Conservation (phyloP, 1,284 basidiomycete species). For the Anthracocystis walkeri region DNA sequence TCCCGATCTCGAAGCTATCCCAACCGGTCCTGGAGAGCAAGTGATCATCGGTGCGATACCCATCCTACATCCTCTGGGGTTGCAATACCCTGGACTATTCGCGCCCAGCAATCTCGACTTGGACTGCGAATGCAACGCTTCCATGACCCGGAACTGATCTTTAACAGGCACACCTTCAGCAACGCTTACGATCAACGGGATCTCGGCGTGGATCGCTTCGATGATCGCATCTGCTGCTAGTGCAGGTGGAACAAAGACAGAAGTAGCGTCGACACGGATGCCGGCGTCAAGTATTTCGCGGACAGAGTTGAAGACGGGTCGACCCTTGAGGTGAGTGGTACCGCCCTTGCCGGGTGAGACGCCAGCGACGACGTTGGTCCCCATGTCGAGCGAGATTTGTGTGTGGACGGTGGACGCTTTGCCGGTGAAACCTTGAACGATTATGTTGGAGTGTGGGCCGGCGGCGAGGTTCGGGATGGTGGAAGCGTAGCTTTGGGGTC, state of each 20-base stretch:
- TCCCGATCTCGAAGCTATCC: conserved; percentile 55
- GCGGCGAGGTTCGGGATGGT: conserved; percentile 52
- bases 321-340: conserved; percentile 25
- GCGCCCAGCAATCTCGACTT: conserved; percentile 54
- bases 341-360: conserved; percentile 55
- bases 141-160: conserved; percentile 59
- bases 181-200: conserved; percentile 56
- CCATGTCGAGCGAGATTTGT: conserved; percentile 50
- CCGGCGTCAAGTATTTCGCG: conserved; percentile 37
- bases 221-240: conserved; percentile 57
- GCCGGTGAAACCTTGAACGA: conserved; percentile 64
- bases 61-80: conserved; percentile 54
- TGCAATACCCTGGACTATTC: conserved; percentile 58
- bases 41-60: conserved; percentile 53
- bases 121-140: conserved; percentile 50
- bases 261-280: conserved; percentile 45
- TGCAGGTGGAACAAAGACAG: conserved; percentile 58
- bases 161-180: conserved; percentile 58
- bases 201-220: conserved; percentile 57
- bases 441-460: conserved; percentile 45
- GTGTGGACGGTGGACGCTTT: conserved; percentile 55
- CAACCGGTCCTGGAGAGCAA: conserved; percentile 39
- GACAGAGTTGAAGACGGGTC: conserved; percentile 52
- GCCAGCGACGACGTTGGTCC: conserved; percentile 58
- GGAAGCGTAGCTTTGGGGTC: conserved; percentile 23